Percentiles rank a stretch among this genome's conserved stretches.
phyloP scores from a whole-genome alignment of 2,329 filamentous ascomycete species.

The Fusarium sp. region DNA sequence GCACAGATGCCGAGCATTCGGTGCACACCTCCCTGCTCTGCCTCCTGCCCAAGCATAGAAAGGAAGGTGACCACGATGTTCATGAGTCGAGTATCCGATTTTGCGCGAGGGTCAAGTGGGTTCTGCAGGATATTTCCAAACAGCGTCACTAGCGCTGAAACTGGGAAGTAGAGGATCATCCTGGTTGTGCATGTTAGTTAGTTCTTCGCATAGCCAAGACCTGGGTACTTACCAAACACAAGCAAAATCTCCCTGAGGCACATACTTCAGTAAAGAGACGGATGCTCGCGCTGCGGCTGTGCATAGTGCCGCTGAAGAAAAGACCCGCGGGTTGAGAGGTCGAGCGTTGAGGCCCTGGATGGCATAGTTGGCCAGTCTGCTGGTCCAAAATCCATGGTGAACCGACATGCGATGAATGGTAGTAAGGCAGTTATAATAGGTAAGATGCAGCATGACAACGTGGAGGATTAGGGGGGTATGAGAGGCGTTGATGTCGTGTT shows the following conservation, averaged over 20 bases:
- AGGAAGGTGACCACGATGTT: slow-evolving; percentile 92
- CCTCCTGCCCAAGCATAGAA: slow-evolving; percentile 88
- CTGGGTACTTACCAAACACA: slow-evolving; percentile 84
- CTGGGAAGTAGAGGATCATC: slow-evolving; percentile 96
- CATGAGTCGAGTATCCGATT: slow-evolving; percentile 92
- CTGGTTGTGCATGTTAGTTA: slow-evolving; percentile 57
- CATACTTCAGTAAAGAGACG: slow-evolving; percentile 94
- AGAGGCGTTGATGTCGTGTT: slow-evolving; percentile 93
- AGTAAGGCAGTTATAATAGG: slow-evolving; percentile 97
- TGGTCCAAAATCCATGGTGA: slow-evolving; percentile 98
- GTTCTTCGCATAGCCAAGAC: background rate
- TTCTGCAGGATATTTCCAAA: slow-evolving; percentile 98
- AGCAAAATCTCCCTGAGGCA: slow-evolving; percentile 92
- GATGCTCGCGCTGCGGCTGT: slow-evolving; percentile 93
- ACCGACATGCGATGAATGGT: slow-evolving; percentile 99
- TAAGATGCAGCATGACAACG: slow-evolving; percentile 93
- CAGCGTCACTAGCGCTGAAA: slow-evolving; percentile 92
- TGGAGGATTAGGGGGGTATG: slow-evolving; percentile 95
- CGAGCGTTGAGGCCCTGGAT: slow-evolving; percentile 93
- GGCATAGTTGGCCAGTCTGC: slow-evolving; percentile 91
- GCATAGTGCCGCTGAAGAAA: slow-evolving; percentile 92
- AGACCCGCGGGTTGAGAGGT: slow-evolving; percentile 92
- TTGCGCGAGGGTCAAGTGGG: slow-evolving; percentile 87
- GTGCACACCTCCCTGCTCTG: slow-evolving; percentile 89
- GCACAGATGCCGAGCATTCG: slow-evolving; percentile 94